Conservation (phyloP, 1,284 basidiomycete genomes). For the Trametes versicolor region DNA sequence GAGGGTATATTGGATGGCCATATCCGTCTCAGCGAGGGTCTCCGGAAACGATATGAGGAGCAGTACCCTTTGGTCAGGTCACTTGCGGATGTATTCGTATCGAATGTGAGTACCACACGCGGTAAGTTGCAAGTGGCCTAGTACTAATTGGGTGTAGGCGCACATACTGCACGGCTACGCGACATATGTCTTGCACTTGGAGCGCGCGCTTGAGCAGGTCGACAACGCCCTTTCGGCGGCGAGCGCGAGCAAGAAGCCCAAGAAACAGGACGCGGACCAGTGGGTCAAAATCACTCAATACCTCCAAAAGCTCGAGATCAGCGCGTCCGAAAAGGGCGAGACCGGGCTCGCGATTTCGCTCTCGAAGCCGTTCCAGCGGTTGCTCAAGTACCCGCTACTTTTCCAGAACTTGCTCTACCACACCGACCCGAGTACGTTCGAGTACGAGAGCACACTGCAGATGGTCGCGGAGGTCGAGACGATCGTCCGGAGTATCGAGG, state of each 20-base stretch:
- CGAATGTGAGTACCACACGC: constrained; percentile 72
- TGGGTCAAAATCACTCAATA: constrained; percentile 79
- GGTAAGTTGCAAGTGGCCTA: constrained; percentile 8
- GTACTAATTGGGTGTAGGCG: constrained; percentile 60
- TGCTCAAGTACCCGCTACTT: constrained; percentile 96
- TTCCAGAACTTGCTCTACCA: constrained; percentile 98
- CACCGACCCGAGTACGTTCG: constrained; percentile 96
- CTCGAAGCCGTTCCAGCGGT: constrained; percentile 96
- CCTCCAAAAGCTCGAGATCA: constrained; percentile 80
- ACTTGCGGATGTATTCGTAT: constrained; percentile 92
- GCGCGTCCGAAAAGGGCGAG: constrained; percentile 87
- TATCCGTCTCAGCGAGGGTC: constrained; percentile 79
- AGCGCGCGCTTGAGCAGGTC: constrained; percentile 87
- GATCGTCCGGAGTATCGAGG: constrained; percentile 96
- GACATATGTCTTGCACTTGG: constrained; percentile 91
- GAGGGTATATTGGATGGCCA: constrained; percentile 89
- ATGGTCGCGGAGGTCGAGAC: constrained; percentile 98
- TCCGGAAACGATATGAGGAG: constrained; percentile 90
- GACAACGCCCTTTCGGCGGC: constrained; percentile 80
- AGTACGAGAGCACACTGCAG: constrained; percentile 95
- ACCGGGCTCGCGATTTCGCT: constrained; percentile 93
- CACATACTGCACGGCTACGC: constrained; percentile 93
- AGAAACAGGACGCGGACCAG: constrained; percentile 81
- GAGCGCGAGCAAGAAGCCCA: constrained; percentile 72
- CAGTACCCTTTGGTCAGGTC: constrained; percentile 93